Evolutionary conservation across 2,329 filamentous ascomycete genomes (phyloP), one percentile per base, ranked within the genome.

Genomic region (Onygenales sp.): DNA sequence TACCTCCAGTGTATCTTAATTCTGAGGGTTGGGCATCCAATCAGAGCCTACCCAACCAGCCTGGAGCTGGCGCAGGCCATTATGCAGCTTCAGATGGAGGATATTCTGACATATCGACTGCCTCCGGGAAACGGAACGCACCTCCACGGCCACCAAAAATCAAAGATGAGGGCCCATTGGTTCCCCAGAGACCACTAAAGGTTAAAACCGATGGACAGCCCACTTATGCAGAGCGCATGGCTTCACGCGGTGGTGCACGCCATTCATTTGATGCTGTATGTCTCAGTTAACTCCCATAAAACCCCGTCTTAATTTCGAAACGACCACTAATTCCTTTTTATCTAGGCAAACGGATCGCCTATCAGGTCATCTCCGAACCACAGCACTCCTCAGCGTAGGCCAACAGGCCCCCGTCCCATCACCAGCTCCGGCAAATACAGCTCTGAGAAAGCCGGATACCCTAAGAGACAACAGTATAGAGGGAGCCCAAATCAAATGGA

Each of bases 101-200:
- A 39, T 72, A 73, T 55, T 76, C 74, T n/a, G 68, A 74, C 54
- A 58, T 61, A 32, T 72, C 67, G 54, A 70, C 70, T 21, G 61
- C 63, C 21, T 57, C 61, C 5, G 59, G 60, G 35, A 64, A 62
- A 52, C 66, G 66, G 31, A 62, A 67, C 14, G 72, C 66, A 1
- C 75, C 77, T 14, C 71, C 77, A 11, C 72, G 78, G 46, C 74
- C 76, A n/a, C 74, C 77, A 13, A 80, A 80, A 62, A 66, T 78
- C 54, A 71, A 70, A 53, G 79, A 83, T 54, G 76, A 81, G 21
- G 81, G 79, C 0, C 81, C 82, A 5, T 68, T 85, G 45, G 69
- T 85, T 21, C 81, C 82, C 11, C 74, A 75, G 45, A 71, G 73
- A 38, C 69, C 73, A 7, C 66, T 68, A 31, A 76, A 73, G 58